A percentile compares a stretch with the other conserved stretches of the same genome.
These are phyloP conservation scores for Panicum hallii DNA, from an alignment of 202 grass and related monocot genomes.

Conservation along the genomic window DNA sequence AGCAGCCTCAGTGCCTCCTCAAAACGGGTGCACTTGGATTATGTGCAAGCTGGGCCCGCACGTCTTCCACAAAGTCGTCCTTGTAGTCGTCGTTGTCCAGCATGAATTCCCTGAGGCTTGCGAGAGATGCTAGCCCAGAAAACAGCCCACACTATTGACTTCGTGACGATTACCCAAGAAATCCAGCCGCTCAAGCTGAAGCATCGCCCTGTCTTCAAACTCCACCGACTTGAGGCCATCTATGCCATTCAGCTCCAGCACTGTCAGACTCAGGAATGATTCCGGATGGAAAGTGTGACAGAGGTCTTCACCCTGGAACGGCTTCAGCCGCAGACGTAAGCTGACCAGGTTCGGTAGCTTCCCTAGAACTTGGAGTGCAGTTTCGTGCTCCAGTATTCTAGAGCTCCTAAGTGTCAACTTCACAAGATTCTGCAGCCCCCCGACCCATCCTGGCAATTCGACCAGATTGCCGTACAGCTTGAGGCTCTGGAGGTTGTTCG, in stretches of 20 bases:
- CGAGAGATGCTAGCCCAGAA: neutral
- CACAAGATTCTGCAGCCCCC: neutral
- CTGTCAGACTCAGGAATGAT: neutral
- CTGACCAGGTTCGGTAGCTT: neutral
- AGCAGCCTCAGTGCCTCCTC: no score
- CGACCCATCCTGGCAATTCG: neutral
- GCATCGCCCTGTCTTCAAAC: neutral
- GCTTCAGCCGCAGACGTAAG: neutral
- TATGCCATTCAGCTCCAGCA: fast-evolving
- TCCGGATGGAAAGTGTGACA: neutral
- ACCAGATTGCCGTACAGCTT: neutral
- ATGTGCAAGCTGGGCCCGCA: no score
- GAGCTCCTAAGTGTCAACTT: neutral
- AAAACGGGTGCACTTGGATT: no score
- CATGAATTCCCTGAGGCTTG: neutral
- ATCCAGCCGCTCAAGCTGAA: neutral
- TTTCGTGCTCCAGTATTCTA: neutral
- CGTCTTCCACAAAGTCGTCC: no score
- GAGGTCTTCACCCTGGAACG: neutral
- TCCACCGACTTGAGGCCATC: neutral
- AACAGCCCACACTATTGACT: neutral
- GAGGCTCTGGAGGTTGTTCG: neutral
- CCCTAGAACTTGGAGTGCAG: neutral
- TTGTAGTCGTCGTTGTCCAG: no score
- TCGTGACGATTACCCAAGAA: neutral